Evolutionary conservation across 306 rosid species (phyloP), one percentile per base, ranked within the genome.

Genomic region (Pyrus communis): DNA sequence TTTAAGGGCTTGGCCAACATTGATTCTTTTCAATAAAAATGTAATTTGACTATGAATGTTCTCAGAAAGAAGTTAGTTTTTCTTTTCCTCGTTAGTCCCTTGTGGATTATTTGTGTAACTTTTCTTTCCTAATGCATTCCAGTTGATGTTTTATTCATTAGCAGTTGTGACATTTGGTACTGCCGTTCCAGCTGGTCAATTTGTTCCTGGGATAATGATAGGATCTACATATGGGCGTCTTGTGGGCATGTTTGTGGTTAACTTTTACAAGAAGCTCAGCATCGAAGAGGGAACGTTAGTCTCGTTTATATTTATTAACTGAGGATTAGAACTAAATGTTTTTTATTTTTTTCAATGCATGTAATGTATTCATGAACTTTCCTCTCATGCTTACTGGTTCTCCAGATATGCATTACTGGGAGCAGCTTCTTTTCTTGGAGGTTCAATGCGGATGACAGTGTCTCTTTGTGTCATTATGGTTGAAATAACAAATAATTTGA

Each of bases 251-350:
- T 82, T 90, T 81, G 97, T 95, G 65, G 98, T 95, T 76, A 92
- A 79, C 79, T 82, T 88, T 88, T 92, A 90, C 89, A 84, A 82
- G 89, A 92, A 89, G 88, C 97, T 87, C 81, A 90, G 86, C 85
- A 92, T 92, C 76, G 98, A 95, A 89, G 97, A 95, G 89, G 98
- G 98, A 82, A 95, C 98, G 95, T 94, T 82, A 91, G 97, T 89
- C 63, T 69, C 43, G 21, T 42, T 5, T 10, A 61, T 14, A 75
- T 46, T 54, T 60, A 61, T 46, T 54, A 2, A 5, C 33, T 3
- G 23, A 35, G 14, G 13, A 13, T n/a, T 40, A 23, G 22, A 58
- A 38, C n/a, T 40, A 38, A 12, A 13, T 58, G 12, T 57, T 31
- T 31, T 31, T 57, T 21, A n/a, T 25, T 13, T 1, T 46, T 46